Evolutionary conservation across 345 rosid genomes (phyloP).

Genomic region (Gossypium stocksii): DNA sequence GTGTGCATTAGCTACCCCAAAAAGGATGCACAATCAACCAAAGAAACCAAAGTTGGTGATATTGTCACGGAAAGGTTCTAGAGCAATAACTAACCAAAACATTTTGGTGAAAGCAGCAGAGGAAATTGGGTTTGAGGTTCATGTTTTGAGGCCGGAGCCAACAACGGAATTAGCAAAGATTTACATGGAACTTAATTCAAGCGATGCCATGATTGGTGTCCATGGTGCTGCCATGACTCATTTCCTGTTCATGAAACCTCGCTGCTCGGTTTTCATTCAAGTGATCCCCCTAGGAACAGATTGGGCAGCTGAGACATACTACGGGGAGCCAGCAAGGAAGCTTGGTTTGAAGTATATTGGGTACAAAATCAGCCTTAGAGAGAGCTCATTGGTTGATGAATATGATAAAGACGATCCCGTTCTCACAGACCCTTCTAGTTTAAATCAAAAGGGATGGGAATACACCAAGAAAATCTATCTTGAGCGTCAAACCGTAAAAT

Average conservation of each 20-base stretch:
- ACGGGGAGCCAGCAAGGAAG: conserved; percentile 60
- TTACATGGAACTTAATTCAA: conserved; percentile 48
- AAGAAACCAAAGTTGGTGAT: conserved; percentile 48
- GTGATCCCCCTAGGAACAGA: conserved; percentile 65
- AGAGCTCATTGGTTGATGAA: conserved; percentile 52
- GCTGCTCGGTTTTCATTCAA: conserved; percentile 59
- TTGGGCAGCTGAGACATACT: conserved; percentile 67
- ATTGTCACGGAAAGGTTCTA: conserved; percentile 46
- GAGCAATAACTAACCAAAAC: conserved; percentile 53
- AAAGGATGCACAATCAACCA: conserved; percentile 7
- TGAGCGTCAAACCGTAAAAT: conserved; percentile 43
- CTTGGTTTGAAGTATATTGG: conserved; percentile 59
- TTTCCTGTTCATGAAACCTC: conserved; percentile 55
- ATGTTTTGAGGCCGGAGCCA: conserved; percentile 39
- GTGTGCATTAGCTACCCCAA: too few relatives aligned
- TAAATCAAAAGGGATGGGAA: conserved; percentile 54
- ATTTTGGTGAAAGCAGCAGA: conserved; percentile 44
- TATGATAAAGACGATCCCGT: conserved; percentile 48
- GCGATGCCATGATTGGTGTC: conserved; percentile 65
- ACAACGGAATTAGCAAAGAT: conserved; percentile 55
- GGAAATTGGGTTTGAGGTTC: conserved; percentile 47
- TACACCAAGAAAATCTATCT: conserved; percentile 62
- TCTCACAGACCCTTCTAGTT: conserved; percentile 44
- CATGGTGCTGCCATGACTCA: conserved; percentile 82
- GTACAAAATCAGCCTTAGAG: conserved; percentile 40